Conservation (phyloP, 2,329 filamentous ascomycete genomes). For the Trichoderma sp. region DNA sequence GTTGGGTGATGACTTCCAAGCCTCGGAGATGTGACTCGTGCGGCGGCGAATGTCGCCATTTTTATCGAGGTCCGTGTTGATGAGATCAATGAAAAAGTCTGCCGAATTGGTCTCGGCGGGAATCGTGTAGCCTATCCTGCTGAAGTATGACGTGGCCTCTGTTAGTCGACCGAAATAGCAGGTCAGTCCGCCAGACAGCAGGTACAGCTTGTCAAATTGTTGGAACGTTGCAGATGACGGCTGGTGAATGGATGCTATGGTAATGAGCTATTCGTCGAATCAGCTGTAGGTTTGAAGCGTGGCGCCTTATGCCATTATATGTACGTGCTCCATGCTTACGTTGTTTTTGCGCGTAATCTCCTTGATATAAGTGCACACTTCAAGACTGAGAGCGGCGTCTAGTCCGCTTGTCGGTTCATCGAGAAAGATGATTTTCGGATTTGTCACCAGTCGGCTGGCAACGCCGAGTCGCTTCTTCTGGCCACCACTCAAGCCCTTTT, state of each 20-base stretch:
- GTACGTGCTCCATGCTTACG: not conserved
- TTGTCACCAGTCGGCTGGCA: constrained; percentile 78
- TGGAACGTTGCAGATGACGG: constrained; percentile 78
- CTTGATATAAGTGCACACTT: constrained; percentile 75
- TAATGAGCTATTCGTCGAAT: constrained; percentile 67
- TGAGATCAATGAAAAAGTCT: constrained; percentile 75
- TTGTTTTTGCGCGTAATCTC: constrained; percentile 49
- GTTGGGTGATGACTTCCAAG: constrained; percentile 37
- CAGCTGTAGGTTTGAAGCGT: constrained; percentile 41
- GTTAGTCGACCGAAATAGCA: constrained; percentile 71
- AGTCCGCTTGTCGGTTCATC: constrained; percentile 84
- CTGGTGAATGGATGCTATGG: constrained; percentile 84
- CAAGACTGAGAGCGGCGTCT: constrained; percentile 74
- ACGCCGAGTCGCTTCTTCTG: constrained; percentile 82
- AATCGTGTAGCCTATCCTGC: constrained; percentile 60
- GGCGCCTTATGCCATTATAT: not conserved
- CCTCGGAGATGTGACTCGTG: constrained; percentile 35
- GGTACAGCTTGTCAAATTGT: constrained; percentile 76
- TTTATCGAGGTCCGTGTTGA: constrained; percentile 67
- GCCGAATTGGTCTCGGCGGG: constrained; percentile 76
- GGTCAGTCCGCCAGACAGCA: constrained; percentile 70
- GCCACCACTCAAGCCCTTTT: constrained; percentile 81
- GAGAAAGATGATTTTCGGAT: constrained; percentile 77
- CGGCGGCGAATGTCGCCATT: constrained; percentile 46
- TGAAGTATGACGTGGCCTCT: constrained; percentile 65